A percentile compares a stretch with the other conserved stretches of the same genome.
phyloP scores from a whole-genome alignment of 768 basidiomycete species.

The Postia placenta region DNA sequence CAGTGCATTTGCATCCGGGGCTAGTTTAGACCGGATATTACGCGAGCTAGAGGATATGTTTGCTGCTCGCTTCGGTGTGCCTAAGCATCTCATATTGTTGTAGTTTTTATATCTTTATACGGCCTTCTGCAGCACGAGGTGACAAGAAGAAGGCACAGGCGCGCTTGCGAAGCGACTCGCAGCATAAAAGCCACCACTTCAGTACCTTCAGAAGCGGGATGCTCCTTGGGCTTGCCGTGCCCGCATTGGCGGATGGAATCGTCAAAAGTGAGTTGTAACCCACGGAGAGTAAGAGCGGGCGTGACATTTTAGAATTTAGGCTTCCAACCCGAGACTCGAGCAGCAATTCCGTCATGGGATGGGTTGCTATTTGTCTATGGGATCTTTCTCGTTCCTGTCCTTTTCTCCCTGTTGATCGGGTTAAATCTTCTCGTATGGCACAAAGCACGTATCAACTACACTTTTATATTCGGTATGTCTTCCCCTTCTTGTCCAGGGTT shows the following conservation, averaged over 20 bases:
- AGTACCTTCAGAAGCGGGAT: constrained; percentile 73
- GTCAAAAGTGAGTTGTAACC: constrained; percentile 55
- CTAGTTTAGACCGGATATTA: constrained; percentile 59
- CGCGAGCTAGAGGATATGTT: constrained; percentile 73
- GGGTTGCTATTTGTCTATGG: constrained; percentile 77
- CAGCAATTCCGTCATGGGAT: constrained; percentile 60
- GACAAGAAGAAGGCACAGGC: constrained; percentile 72
- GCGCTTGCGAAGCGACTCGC: constrained; percentile 50
- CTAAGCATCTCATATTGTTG: not conserved
- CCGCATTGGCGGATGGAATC: constrained; percentile 60
- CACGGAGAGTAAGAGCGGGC: no score
- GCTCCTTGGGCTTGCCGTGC: constrained; percentile 64
- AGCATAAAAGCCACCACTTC: constrained; percentile 55
- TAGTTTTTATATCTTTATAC: not conserved
- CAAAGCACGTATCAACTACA: constrained; percentile 76
- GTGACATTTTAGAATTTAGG: constrained; percentile 33
- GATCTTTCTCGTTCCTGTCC: constrained; percentile 61
- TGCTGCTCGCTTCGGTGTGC: constrained; percentile 69
- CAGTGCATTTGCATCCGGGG: constrained; percentile 60
- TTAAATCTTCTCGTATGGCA: constrained; percentile 82
- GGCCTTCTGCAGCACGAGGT: constrained; percentile 42
- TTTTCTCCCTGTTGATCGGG: constrained; percentile 75
- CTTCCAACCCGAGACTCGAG: constrained; percentile 45
- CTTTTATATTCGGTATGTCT: constrained; percentile 85
- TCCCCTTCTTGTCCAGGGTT: not conserved